Conservation (phyloP, 768 basidiomycete species). For the Trametes coccinea region DNA sequence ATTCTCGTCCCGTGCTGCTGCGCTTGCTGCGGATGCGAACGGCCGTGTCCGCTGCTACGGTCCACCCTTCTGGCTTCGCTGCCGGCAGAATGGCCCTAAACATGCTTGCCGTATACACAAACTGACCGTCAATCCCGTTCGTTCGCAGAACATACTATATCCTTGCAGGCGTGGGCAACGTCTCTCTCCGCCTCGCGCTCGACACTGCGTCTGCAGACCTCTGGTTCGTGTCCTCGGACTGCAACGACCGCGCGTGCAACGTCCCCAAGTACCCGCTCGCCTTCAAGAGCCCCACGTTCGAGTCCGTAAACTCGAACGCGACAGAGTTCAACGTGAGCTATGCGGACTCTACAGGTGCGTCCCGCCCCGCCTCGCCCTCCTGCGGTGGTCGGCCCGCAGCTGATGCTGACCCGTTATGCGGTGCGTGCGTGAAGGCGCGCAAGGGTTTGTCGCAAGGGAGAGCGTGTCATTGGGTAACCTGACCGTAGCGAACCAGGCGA, state of each 20-base stretch:
- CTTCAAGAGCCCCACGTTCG: constrained; percentile 68
- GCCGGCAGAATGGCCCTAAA: no score
- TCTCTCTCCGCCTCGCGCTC: constrained; percentile 66
- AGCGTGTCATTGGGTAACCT: constrained; percentile 60
- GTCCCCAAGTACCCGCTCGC: constrained; percentile 72
- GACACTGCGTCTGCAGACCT: constrained; percentile 77
- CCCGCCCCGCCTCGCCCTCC: constrained; percentile 30
- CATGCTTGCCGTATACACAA: neutral
- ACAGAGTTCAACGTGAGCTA: constrained; percentile 63
- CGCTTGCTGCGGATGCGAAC: neutral
- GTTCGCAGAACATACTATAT: constrained; percentile 63
- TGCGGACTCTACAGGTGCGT: constrained; percentile 67
- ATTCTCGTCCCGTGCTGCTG: neutral
- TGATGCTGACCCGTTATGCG: neutral
- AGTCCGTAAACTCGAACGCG: constrained; percentile 56
- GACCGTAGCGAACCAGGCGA: constrained; percentile 58
- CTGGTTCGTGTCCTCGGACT: constrained; percentile 69
- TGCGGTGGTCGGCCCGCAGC: neutral
- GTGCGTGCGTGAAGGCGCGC: constrained; percentile 45
- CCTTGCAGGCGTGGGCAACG: constrained; percentile 57
- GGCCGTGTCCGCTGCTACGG: neutral
- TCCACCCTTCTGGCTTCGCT: no score
- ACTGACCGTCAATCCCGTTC: no score
- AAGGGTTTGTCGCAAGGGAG: constrained; percentile 73
- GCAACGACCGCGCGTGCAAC: constrained; percentile 55